phyloP scores from a whole-genome alignment of 225 moss, liverwort and hornwort species.

The Pseudoscleropodium purum region DNA sequence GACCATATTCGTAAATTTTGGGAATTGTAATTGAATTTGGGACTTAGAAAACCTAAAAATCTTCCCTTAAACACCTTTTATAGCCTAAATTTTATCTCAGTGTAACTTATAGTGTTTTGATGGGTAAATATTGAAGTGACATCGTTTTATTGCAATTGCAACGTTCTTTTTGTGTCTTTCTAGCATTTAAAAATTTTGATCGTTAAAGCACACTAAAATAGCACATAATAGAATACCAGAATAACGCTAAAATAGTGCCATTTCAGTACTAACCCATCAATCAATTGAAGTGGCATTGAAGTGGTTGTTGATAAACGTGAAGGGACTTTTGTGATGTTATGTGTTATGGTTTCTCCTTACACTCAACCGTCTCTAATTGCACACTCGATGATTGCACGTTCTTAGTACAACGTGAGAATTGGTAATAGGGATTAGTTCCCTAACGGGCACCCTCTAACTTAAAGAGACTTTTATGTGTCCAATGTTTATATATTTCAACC shows the following conservation, averaged over 20 bases:
- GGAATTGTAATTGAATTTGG: not conserved
- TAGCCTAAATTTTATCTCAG: not conserved
- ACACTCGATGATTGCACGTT: not conserved
- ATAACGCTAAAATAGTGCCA: not conserved
- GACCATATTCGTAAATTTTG: not conserved
- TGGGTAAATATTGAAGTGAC: not conserved
- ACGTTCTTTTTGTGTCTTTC: not conserved
- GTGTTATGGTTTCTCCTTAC: not conserved
- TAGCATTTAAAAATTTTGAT: not conserved
- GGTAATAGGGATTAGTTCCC: not conserved
- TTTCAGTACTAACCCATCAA: not conserved
- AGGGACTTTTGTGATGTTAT: not conserved
- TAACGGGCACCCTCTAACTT: not conserved
- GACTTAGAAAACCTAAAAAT: not conserved
- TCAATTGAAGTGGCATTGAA: not conserved
- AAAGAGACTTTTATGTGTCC: not conserved
- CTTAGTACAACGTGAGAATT: not conserved
- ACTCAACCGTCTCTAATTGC: not conserved
- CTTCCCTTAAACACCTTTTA: not conserved
- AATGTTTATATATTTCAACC: not conserved
- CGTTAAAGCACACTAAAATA: not conserved
- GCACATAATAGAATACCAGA: too few species aligned
- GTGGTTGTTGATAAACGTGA: not conserved
- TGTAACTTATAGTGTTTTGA: not conserved
- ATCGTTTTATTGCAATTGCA: not conserved